These are phyloP conservation scores for Dalechampia spathulata DNA, from an alignment of 441 rosid genomes.

Conservation along the genomic window DNA sequence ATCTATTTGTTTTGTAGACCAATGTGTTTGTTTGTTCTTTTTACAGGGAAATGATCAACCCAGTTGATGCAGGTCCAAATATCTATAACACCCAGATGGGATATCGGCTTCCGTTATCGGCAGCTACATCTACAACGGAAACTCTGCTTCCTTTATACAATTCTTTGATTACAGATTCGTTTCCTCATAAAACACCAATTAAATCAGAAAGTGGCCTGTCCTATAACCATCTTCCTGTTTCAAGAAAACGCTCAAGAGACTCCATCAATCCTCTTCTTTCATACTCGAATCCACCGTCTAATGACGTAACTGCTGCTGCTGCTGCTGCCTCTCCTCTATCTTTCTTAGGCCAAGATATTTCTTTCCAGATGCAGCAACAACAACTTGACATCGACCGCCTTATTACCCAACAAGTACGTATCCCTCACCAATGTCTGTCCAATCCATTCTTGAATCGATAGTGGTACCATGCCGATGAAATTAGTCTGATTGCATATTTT, in stretches of 20 bases:
- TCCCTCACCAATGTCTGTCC: too few relatives aligned
- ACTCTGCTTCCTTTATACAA: slow-evolving; percentile 42
- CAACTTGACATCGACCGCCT: slow-evolving; percentile 52
- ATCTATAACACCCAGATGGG: slow-evolving; percentile 33
- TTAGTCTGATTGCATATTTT: too few relatives aligned
- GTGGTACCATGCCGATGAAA: too few relatives aligned
- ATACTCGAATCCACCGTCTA: slow-evolving; percentile 17
- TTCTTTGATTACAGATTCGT: slow-evolving; percentile 32
- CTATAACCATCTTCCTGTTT: slow-evolving; percentile 22
- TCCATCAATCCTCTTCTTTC: slow-evolving; percentile 22
- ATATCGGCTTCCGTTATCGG: slow-evolving; percentile 41
- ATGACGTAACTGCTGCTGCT: slow-evolving; percentile 1
- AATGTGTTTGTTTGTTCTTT: too few relatives aligned
- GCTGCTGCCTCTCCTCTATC: slow-evolving; percentile 39
- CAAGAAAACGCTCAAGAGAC: slow-evolving; percentile 68
- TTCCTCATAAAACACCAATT: slow-evolving; percentile 34
- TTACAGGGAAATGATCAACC: slow-evolving; percentile 40
- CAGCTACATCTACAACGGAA: slow-evolving; percentile 28
- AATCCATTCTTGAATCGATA: too few relatives aligned
- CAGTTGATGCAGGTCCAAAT: slow-evolving; percentile 25
- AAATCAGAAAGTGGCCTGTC: slow-evolving; percentile 62
- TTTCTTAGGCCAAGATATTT: slow-evolving; percentile 61
- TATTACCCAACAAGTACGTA: slow-evolving; percentile 57
- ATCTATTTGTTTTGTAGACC: background rate
- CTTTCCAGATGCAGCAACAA: slow-evolving; percentile 58